These are phyloP conservation scores for Fusarium citri DNA, from an alignment of 2,329 filamentous ascomycete genomes.

Conservation along the genomic window DNA sequence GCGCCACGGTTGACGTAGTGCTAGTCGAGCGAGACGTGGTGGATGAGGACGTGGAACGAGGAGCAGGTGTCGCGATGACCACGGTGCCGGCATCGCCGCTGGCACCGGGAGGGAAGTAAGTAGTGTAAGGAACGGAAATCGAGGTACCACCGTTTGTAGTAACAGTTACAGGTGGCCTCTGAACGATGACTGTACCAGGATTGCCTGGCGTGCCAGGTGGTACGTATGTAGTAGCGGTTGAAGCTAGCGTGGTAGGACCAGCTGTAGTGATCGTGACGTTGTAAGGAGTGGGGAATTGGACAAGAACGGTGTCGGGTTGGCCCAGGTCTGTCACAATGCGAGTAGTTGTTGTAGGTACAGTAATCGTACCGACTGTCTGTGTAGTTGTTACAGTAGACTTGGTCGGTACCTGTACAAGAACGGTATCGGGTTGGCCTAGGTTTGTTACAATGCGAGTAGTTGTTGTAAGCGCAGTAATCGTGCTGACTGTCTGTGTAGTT, in stretches of 20 bases:
- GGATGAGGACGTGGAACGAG: not conserved
- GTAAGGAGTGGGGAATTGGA: slow-evolving; percentile 1
- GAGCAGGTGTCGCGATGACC: slow-evolving; percentile 25
- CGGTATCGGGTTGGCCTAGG: no score
- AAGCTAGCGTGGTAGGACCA: not conserved
- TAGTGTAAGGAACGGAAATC: slow-evolving; percentile 22
- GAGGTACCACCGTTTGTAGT: slow-evolving; percentile 20
- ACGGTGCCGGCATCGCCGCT: slow-evolving; percentile 25
- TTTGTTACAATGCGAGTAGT: no score
- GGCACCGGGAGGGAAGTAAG: slow-evolving; percentile 11
- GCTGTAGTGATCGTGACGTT: slow-evolving; percentile 5
- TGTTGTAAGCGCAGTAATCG: no score
- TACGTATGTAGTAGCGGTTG: not conserved
- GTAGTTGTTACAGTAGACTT: no score
- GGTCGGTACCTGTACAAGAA: no score
- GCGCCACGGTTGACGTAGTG: not conserved
- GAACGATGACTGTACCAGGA: slow-evolving; percentile 6
- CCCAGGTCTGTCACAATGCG: no score
- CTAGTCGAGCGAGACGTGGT: not conserved
- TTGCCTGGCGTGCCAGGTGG: not conserved
- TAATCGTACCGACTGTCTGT: no score
- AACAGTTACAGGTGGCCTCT: slow-evolving; percentile 4
- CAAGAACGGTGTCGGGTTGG: not conserved
- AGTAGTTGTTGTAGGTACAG: no score
- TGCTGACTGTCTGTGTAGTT: no score